These are phyloP conservation scores for Myrmaecium sp. DNA, from an alignment of 2,329 filamentous ascomycete species.

Conservation along the genomic window DNA sequence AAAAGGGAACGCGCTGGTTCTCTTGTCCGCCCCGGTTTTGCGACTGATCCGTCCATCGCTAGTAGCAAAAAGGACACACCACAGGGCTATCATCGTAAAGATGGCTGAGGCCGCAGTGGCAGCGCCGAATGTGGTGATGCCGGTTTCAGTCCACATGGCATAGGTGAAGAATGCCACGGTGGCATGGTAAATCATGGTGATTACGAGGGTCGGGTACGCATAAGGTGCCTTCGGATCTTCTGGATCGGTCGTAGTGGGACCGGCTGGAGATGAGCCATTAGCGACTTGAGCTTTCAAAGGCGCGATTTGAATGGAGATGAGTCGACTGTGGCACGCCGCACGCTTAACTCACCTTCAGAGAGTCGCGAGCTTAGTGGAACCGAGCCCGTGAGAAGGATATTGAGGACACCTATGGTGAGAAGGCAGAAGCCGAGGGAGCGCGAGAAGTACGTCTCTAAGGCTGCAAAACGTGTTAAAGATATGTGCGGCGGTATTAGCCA, in stretches of 20 bases:
- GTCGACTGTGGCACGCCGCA: neutral
- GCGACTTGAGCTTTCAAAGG: neutral
- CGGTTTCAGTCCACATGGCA: slow-evolving; percentile 40
- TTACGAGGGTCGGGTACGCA: slow-evolving; percentile 46
- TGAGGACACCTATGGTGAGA: slow-evolving; percentile 44
- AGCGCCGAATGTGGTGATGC: slow-evolving; percentile 41
- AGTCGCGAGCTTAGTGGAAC: slow-evolving; percentile 45
- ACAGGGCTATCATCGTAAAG: slow-evolving; percentile 46
- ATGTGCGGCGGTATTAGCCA: neutral
- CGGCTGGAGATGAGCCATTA: slow-evolving; percentile 4
- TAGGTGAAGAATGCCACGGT: slow-evolving; percentile 47
- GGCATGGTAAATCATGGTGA: slow-evolving; percentile 51
- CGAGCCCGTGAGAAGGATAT: slow-evolving; percentile 52
- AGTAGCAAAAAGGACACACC: slow-evolving; percentile 44
- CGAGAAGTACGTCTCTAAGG: slow-evolving; percentile 55
- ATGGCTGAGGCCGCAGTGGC: slow-evolving; percentile 40
- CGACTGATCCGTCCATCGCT: slow-evolving; percentile 40
- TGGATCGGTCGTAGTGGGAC: slow-evolving; percentile 18
- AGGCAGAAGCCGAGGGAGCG: slow-evolving; percentile 53
- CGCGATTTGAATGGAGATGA: neutral
- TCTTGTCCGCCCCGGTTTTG: slow-evolving; percentile 49
- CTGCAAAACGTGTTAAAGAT: slow-evolving; percentile 16
- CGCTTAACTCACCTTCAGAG: slow-evolving; percentile 7
- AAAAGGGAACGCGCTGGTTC: slow-evolving; percentile 50
- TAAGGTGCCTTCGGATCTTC: slow-evolving; percentile 23